These are phyloP conservation scores for Debaryomycetaceae sp. DNA, from an alignment of 1,139 yeast genomes.

Conservation along the genomic window DNA sequence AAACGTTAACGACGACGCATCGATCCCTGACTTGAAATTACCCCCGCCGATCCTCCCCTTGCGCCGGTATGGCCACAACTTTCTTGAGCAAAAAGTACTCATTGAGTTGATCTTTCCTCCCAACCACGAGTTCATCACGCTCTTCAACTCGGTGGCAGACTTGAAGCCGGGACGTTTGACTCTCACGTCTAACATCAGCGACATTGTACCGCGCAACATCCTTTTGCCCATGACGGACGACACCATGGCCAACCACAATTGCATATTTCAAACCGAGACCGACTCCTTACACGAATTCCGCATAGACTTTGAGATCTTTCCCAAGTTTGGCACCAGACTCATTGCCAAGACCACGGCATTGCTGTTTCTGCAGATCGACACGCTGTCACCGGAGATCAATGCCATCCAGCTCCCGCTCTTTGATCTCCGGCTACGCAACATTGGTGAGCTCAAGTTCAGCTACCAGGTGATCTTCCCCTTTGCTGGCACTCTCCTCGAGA, in stretches of 20 bases:
- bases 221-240: conserved; percentile 74
- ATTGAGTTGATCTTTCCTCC: conserved; percentile 65
- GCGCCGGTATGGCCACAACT: conserved; percentile 92
- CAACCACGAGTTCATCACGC: conserved; percentile 47
- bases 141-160: conserved; percentile 43
- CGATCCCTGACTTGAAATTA: conserved; percentile 82
- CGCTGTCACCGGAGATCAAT: conserved; percentile 44
- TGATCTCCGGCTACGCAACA: conserved; percentile 74
- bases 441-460: conserved; percentile 75
- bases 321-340: conserved; percentile 88
- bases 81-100: conserved; percentile 81
- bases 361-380: conserved; percentile 44
- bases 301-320: conserved; percentile 87
- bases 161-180: conserved; percentile 60
- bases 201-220: conserved; percentile 82
- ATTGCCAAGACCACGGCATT: conserved; percentile 86
- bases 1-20: conserved; percentile 10
- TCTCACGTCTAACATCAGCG: conserved; percentile 62
- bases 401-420: conserved; percentile 67
- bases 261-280: conserved; percentile 83
- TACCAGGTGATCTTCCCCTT: conserved; percentile 90
- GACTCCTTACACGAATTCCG: conserved; percentile 62
- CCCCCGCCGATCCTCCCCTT: conserved; percentile 97
- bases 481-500: conserved; percentile 78
- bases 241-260: conserved; percentile 47